These are phyloP conservation scores for Pisolithus marmoratus DNA, from an alignment of 768 basidiomycete species.

Conservation along the genomic window DNA sequence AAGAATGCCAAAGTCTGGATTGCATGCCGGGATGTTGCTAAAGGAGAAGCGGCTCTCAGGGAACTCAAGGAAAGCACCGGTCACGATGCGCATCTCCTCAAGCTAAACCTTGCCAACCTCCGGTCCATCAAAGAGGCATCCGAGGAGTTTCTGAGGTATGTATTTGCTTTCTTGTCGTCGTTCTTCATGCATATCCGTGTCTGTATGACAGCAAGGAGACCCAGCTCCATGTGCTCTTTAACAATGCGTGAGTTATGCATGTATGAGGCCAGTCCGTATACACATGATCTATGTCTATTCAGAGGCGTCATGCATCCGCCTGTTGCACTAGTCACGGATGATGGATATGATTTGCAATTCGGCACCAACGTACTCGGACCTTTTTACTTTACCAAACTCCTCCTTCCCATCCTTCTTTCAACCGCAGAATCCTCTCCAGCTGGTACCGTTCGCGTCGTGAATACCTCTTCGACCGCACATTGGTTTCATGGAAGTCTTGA, in stretches of 20 bases:
- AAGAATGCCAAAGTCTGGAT: conserved; percentile 51
- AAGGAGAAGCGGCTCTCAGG: conserved; percentile 33
- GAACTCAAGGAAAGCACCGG: conserved; percentile 35
- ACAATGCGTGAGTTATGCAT: conserved; percentile 23
- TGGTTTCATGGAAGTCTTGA: conserved; percentile 19
- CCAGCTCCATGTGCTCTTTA: conserved; percentile 26
- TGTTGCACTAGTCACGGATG: conserved; percentile 12
- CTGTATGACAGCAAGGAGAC: conserved; percentile 16
- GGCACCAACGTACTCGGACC: conserved; percentile 26
- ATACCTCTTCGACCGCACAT: conserved; percentile 18
- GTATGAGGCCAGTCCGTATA: background rate
- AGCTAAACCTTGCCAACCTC: conserved; percentile 30
- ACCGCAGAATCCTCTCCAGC: conserved; percentile 19
- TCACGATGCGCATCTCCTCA: conserved; percentile 21
- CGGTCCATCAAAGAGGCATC: conserved; percentile 23
- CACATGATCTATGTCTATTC: background rate
- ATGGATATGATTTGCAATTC: conserved; percentile 32
- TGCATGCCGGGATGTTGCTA: conserved; percentile 36
- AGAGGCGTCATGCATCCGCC: conserved; percentile 23
- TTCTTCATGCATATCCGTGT: background rate
- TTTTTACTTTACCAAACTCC: conserved; percentile 30
- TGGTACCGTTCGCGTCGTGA: conserved; percentile 28
- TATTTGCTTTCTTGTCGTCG: background rate
- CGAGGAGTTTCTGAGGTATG: conserved; percentile 25
- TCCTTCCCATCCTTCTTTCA: conserved; percentile 19